Evolutionary conservation across 2,329 filamentous ascomycete species (phyloP), one percentile per base, ranked within the genome.

Genomic region (Cryphonectria naterciae): DNA sequence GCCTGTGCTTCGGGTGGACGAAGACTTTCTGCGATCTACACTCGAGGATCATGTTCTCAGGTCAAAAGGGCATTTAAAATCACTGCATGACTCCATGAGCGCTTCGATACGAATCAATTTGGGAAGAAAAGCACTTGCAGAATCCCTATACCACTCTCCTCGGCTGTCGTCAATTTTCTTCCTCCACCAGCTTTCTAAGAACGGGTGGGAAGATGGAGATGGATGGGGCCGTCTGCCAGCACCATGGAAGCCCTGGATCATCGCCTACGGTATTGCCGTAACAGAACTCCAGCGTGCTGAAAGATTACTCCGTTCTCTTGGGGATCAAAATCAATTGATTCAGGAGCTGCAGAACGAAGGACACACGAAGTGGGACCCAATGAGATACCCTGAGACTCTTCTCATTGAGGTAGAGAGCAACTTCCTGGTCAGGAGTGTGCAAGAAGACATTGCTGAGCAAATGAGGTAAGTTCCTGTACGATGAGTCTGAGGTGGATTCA

Each of bases 381-480:
- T 76, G 0, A 72, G 86, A 0, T 79, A 82, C 52, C 89, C 91
- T 0, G 91, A 93, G 32, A 89, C 83, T 71, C 80, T 93, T 0
- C 79, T 94, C 0, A 71, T 93, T 0, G 91, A 93, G 76, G 81
- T 91, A 0, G 91, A 93, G 68, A 88, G 84, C 46, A 84, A 85
- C 0, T 82, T 93, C 1, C 75, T 89, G 11, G 89, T 94, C 11
- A 85, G 92, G 0, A 76, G 82, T 0, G 84, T 88, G 0, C 91
- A 93, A 75, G 82, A 85, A 2, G 76, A 85, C 1, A 88, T 93
- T 65, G 87, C 90, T 0, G 61, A 70, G 0, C 76, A 85, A 28
- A 93, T 93, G 87, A 85, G 83, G 2, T 66, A 75, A 37, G 66
- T 62, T 11, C 5, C 28, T 35, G 58, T 17, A 10, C n/a, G 4